Base-by-base conservation (phyloP, 2,329 filamentous ascomycete genomes). In the Penicillium sp. region DNA sequence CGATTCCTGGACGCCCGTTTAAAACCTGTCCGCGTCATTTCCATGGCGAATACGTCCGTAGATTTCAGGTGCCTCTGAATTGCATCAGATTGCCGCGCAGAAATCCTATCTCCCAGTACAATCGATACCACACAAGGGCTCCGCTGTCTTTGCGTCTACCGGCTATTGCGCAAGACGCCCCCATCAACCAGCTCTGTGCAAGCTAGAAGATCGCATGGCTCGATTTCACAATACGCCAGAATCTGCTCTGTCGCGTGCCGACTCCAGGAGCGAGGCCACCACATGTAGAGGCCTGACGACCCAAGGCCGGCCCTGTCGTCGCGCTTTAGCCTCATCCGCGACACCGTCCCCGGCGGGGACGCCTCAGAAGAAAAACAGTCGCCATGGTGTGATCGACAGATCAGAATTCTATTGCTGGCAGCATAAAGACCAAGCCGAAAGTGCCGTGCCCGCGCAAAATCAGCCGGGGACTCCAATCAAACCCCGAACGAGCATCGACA, bases 231-330 rank as follows among this genome's bases (percentile, higher is more conserved):
- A 84, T 64, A 95, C 89, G 0, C 90, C 91, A 55, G 90, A 96
- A 73, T 85, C 86, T 18, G 73, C 85, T 27, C 75, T 96, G 49
- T 79, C 78, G 48, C 85, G 90, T 49, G 83, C 83, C 61, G 90
- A 96, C 75, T 95, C 89, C 44, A 88, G 86, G 66, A 85, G 95
- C 57, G 85, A 90, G 2, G 77, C 80, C 1, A 85, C 84, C 9
- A 96, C 90, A 66, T 98, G 93, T 71, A 84, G 85, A 71, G 93
- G 93, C 49, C 81, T 97, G 54, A 96, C 90, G 4, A 78, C 82
- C 27, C 82, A 77, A 57, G 93, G 93, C n/a, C 79, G 83, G 43
- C 86, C 88, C 9, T 98, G 93, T 72, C 82, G 91, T 54, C 81
- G 89, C 44, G 75, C 84, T 5, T 73, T 95, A 33, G 74, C 79